Percentiles rank a stretch among this genome's conserved stretches.
Conservation (phyloP, 2,329 filamentous ascomycete species). For the Epichloe gansuensis region DNA sequence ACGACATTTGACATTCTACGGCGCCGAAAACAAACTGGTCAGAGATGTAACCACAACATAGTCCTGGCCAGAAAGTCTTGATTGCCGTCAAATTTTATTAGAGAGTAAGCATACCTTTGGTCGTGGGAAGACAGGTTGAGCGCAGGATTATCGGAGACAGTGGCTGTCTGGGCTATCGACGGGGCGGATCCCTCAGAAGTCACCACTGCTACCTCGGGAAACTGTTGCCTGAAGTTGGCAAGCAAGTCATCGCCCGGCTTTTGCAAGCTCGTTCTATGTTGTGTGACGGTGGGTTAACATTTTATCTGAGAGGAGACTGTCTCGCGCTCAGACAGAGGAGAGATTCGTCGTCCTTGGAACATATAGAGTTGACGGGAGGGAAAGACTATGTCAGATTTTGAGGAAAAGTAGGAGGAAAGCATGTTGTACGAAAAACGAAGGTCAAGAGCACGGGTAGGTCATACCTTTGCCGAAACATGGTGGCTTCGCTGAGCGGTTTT, state of each 20-base stretch:
- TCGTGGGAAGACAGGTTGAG: conserved; percentile 12
- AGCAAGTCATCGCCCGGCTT: conserved; percentile 77
- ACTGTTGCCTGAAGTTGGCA: conserved; percentile 69
- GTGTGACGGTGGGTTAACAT: neutral
- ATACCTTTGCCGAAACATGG: conserved; percentile 12
- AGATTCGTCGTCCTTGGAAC: neutral
- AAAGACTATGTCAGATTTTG: neutral
- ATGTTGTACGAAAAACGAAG: neutral
- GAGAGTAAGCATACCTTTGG: conserved; percentile 17
- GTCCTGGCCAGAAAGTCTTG: neutral
- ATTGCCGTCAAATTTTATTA: neutral
- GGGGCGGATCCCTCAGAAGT: conserved; percentile 32
- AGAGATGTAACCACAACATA: neutral
- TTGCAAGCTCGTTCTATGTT: conserved; percentile 55
- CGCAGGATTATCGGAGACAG: conserved; percentile 17
- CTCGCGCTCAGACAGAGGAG: neutral
- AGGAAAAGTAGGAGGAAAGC: neutral
- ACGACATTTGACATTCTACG: conserved; percentile 13
- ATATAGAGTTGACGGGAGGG: neutral
- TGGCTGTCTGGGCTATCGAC: conserved; percentile 21
- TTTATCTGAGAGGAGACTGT: neutral
- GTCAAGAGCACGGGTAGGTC: neutral
- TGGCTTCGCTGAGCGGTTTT: neutral
- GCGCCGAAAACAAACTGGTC: neutral
- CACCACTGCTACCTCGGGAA: conserved; percentile 57